Conservation (phyloP, 1,284 basidiomycete species). For the Uromyces viciae-fabae region DNA sequence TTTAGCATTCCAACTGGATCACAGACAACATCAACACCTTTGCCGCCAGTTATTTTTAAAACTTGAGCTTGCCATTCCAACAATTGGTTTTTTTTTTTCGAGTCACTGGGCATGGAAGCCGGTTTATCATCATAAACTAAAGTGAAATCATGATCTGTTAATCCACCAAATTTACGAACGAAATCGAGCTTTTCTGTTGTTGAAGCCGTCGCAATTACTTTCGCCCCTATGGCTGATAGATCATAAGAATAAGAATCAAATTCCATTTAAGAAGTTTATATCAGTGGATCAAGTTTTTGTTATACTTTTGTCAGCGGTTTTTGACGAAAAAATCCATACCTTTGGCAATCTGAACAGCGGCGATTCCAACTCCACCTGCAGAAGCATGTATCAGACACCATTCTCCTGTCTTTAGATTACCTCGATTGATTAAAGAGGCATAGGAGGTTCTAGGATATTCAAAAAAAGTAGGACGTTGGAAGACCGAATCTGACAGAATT, state of each 20-base stretch:
- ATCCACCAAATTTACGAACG: conserved; percentile 55
- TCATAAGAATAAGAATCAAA: neutral
- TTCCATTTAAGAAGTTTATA: neutral
- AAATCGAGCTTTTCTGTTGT: conserved; percentile 56
- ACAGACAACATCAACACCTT: conserved; percentile 71
- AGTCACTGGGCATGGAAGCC: conserved; percentile 48
- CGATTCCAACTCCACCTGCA: conserved; percentile 80
- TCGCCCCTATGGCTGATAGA: conserved; percentile 51
- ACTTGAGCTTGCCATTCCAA: conserved; percentile 57
- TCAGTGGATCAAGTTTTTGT: neutral
- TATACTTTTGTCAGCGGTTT: neutral
- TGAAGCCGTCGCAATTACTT: conserved; percentile 58
- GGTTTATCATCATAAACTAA: conserved; percentile 43
- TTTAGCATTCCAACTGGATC: conserved; percentile 78
- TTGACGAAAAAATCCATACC: conserved; percentile 48
- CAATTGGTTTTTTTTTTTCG: conserved; percentile 50
- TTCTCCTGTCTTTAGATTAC: conserved; percentile 62
- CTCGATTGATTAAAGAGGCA: conserved; percentile 79
- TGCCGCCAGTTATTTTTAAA: conserved; percentile 68
- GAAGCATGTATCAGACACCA: conserved; percentile 69
- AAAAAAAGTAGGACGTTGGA: neutral
- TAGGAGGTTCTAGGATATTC: conserved; percentile 66
- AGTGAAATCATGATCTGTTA: conserved; percentile 56
- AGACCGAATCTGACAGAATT: no score
- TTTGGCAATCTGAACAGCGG: conserved; percentile 85